phyloP scores from a whole-genome alignment of 306 rosid genomes.

The Lablab purpureus region DNA sequence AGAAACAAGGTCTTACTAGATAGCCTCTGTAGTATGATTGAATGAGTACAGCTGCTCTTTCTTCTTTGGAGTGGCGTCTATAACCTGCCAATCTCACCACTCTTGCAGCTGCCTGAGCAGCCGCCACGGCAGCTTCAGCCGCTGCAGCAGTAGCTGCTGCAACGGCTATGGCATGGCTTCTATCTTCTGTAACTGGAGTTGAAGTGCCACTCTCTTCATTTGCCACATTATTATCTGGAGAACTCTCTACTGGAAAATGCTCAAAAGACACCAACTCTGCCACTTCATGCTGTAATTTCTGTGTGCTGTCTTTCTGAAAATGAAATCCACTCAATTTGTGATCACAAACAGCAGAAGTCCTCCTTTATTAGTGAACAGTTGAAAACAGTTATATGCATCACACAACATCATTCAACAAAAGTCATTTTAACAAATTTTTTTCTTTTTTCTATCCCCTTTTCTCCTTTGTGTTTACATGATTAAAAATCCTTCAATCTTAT shows the following conservation, averaged over 20 bases:
- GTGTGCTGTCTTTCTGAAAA: conserved; percentile 48
- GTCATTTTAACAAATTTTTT: too few relatives aligned
- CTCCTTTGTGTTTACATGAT: neutral
- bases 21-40: conserved; percentile 93
- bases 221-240: conserved; percentile 59
- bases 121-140: conserved; percentile 82
- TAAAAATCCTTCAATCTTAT: neutral
- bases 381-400: too few relatives aligned
- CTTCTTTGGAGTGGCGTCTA: conserved; percentile 74
- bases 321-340: neutral
- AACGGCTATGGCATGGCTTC: conserved; percentile 75
- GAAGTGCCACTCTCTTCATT: conserved; percentile 69
- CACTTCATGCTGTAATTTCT: conserved; percentile 66
- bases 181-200: conserved; percentile 58
- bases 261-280: conserved; percentile 79
- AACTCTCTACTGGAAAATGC: conserved; percentile 77
- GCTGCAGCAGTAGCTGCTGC: conserved; percentile 89
- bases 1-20: conserved; percentile 58
- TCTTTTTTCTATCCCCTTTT: neutral
- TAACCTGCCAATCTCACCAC: conserved; percentile 80
- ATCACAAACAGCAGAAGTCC: neutral
- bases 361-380: too few relatives aligned
- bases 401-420: neutral
- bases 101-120: conserved; percentile 89
- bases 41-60: conserved; percentile 79